These are phyloP conservation scores for Nannochloropsis granulata DNA, from an alignment of 108 stramenopile species.

Conservation along the genomic window DNA sequence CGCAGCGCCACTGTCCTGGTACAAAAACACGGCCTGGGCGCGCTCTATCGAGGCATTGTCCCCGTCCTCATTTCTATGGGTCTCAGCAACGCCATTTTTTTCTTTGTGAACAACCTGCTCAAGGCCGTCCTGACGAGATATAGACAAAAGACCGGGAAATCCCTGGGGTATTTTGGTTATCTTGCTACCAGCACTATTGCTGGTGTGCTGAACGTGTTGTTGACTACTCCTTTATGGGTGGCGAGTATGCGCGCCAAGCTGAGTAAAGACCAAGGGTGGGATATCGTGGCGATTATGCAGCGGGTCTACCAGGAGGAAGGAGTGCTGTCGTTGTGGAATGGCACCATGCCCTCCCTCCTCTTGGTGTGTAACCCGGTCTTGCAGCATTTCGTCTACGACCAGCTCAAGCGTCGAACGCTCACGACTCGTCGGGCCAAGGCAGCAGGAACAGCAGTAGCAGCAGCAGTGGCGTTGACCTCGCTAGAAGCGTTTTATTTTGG, in stretches of 20 bases:
- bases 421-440: not conserved
- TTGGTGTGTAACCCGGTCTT: conserved; percentile 85
- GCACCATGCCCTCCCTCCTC: conserved; percentile 57
- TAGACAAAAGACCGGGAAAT: not conserved
- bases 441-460: not conserved
- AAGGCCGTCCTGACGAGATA: not conserved
- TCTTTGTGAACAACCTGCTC: conserved; percentile 18
- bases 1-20: not conserved
- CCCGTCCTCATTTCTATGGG: conserved; percentile 19
- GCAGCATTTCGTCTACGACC: conserved; percentile 73
- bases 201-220: conserved; percentile 44
- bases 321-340: conserved; percentile 37
- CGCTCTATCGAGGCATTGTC: not conserved
- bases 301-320: conserved; percentile 38
- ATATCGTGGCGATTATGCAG: conserved; percentile 21
- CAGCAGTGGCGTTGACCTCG: conserved; percentile 16
- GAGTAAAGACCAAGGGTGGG: conserved; percentile 8
- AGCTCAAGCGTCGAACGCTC: conserved; percentile 40
- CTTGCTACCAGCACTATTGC: conserved; percentile 17
- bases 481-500: conserved; percentile 65
- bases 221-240: conserved; percentile 50
- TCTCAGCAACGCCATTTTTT: conserved; percentile 20
- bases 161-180: not conserved
- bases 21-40: not conserved
- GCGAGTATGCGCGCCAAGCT: conserved; percentile 50